phyloP scores from a whole-genome alignment of 164 flowering plant species.

The Annona squamosa region DNA sequence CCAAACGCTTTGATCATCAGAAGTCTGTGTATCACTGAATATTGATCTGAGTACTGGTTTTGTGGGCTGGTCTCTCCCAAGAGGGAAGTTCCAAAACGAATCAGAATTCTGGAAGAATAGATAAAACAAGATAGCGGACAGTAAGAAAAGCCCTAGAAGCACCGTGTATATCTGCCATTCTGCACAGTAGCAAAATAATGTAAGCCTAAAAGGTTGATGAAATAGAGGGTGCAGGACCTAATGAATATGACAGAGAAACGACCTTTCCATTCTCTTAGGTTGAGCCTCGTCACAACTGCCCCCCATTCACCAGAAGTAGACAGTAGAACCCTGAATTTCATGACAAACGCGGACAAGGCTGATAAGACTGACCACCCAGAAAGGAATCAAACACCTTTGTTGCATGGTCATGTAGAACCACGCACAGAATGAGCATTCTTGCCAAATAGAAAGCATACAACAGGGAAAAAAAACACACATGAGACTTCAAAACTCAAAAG shows the following conservation, averaged over 20 bases:
- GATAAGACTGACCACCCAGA: not conserved
- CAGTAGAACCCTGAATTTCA: slow-evolving; percentile 57
- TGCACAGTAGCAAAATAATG: slow-evolving; percentile 27
- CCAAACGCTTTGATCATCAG: slow-evolving; percentile 49
- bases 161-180: slow-evolving; percentile 87
- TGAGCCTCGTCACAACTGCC: slow-evolving; percentile 61
- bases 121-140: slow-evolving; percentile 66
- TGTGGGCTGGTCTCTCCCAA: slow-evolving; percentile 34
- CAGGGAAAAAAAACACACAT: too few relatives aligned
- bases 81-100: slow-evolving; percentile 85
- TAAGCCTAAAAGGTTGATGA: slow-evolving; percentile 5
- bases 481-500: too few relatives aligned
- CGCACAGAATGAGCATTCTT: too few relatives aligned
- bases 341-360: not conserved
- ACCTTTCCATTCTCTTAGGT: slow-evolving; percentile 96
- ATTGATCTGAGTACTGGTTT: slow-evolving; percentile 34
- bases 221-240: not conserved
- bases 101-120: slow-evolving; percentile 74
- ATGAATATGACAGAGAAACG: slow-evolving; percentile 25
- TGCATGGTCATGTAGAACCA: too few relatives aligned
- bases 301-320: slow-evolving; percentile 83
- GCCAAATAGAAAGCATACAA: too few relatives aligned
- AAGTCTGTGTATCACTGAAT: slow-evolving; percentile 39
- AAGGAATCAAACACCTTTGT: not conserved
- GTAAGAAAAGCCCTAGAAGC: slow-evolving; percentile 69